Percentiles rank a stretch among this genome's conserved stretches.
phyloP scores from a whole-genome alignment of 768 basidiomycete species.

The Mycena alexandri region DNA sequence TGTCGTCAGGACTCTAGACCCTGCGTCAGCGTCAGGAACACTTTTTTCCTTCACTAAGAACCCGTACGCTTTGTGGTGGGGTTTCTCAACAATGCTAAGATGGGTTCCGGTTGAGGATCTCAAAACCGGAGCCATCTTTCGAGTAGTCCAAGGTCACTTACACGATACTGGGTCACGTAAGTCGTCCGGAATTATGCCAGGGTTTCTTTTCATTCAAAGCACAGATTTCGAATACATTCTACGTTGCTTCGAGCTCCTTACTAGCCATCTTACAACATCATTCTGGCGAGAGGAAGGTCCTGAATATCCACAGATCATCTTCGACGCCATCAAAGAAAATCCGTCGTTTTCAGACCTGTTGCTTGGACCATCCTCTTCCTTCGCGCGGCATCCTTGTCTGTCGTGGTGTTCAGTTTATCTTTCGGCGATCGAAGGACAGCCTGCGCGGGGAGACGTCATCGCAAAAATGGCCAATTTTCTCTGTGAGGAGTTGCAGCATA shows the following conservation, averaged over 20 bases:
- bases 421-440: slow-evolving; percentile 62
- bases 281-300: slow-evolving; percentile 81
- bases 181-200: slow-evolving; percentile 51
- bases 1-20: slow-evolving; percentile 51
- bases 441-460: slow-evolving; percentile 73
- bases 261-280: slow-evolving; percentile 65
- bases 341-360: slow-evolving; percentile 63
- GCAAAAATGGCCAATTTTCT: slow-evolving; percentile 80
- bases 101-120: slow-evolving; percentile 61
- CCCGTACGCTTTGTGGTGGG: slow-evolving; percentile 66
- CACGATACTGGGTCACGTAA: slow-evolving; percentile 71
- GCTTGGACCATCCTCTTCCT: slow-evolving; percentile 45
- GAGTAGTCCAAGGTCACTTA: slow-evolving; percentile 71
- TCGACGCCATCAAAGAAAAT: slow-evolving; percentile 90
- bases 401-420: slow-evolving; percentile 78
- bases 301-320: slow-evolving; percentile 82
- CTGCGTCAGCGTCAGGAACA: slow-evolving; percentile 25
- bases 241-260: slow-evolving; percentile 68
- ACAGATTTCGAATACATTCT: slow-evolving; percentile 70
- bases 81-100: slow-evolving; percentile 58
- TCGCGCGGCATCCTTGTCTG: slow-evolving; percentile 56
- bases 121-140: slow-evolving; percentile 38
- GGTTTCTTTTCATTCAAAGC: slow-evolving; percentile 5
- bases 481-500: slow-evolving; percentile 86
- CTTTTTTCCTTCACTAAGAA: slow-evolving; percentile 51